Evolutionary conservation across 2,329 filamentous ascomycete genomes (phyloP), one percentile per base, ranked within the genome.

Genomic region (Colletotrichum ledebouriae): DNA sequence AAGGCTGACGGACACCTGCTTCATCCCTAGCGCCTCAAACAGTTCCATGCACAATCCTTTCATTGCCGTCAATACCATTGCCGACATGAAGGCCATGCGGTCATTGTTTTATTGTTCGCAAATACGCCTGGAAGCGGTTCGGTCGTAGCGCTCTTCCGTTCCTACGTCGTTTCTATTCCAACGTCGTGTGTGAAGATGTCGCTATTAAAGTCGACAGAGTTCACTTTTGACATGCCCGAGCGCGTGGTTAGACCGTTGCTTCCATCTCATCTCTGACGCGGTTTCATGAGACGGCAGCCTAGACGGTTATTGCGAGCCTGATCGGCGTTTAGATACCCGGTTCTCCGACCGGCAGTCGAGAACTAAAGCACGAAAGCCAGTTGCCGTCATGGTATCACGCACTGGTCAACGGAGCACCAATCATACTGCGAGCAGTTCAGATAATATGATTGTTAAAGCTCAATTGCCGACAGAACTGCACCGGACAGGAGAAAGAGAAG

Each of bases 1-100:
- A 66, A 68, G 66, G 66, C 66, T 68, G 61, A 37, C 55, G 50
- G 50, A 37, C n/a, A 62, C 39, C 25, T 56, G 50, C 59, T n/a
- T 61, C 59, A 61, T 53, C 47, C 44, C 13, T 53, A 15, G 59
- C 37, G 59, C 59, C 34, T 22, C 44, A 11, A 20, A 52, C 29
- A n/a, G 4, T 55, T 11, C 52, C 15, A 33, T 13, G 15, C 33
- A 29, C n/a, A 39, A 25, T 55, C 52, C 52, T 39, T 34, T 4
- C 11, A 41, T 17, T n/a, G 52, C 34, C 34, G n/a, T 55, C 52
- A 55, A 22, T 20, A 39, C 10, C 17, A 46, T n/a, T n/a, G 15
- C 15, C 5, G 9, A 46, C 20, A 15, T 5, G n/a, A 25, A 42
- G 20, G 17, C 53, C 25, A 20, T 33, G 39, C 42, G 37, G 37